A percentile compares a stretch with the other conserved stretches of the same genome.
Conservation (phyloP, 306 rosid species). For the Lathyrus tuberosus region DNA sequence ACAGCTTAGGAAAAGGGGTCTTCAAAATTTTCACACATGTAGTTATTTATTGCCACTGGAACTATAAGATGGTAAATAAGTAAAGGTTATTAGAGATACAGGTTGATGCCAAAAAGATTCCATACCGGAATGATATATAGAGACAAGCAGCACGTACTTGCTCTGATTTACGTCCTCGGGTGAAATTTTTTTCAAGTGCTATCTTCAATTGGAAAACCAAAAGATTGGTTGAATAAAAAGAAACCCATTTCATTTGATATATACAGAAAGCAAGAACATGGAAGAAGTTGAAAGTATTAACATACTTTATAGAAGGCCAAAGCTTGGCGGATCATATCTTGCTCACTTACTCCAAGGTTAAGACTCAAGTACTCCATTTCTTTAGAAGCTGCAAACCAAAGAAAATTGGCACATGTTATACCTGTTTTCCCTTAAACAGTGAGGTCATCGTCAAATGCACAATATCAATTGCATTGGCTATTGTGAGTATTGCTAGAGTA, state of each 20-base stretch:
- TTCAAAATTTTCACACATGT: slow-evolving; percentile 20
- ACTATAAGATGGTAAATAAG: slow-evolving; percentile 21
- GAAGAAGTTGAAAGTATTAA: slow-evolving; percentile 1
- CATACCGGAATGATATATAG: slow-evolving; percentile 81
- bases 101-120: slow-evolving; percentile 8
- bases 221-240: slow-evolving; percentile 21
- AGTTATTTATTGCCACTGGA: slow-evolving; percentile 18
- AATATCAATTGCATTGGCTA: slow-evolving; percentile 16
- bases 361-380: slow-evolving; percentile 51
- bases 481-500: neutral
- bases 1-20: slow-evolving; percentile 18
- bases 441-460: neutral
- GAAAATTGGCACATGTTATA: slow-evolving; percentile 7
- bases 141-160: slow-evolving; percentile 83
- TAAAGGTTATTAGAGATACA: slow-evolving; percentile 1
- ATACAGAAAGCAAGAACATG: slow-evolving; percentile 24
- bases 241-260: neutral
- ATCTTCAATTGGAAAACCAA: slow-evolving; percentile 53
- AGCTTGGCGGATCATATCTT: slow-evolving; percentile 46
- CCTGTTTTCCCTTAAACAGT: slow-evolving; percentile 3
- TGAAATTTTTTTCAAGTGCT: slow-evolving; percentile 72
- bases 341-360: slow-evolving; percentile 55
- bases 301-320: slow-evolving; percentile 56
- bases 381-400: slow-evolving; percentile 44
- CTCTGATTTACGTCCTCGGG: slow-evolving; percentile 72